Evolutionary conservation across 768 basidiomycete genomes (phyloP), one percentile per base, ranked within the genome.

Genomic region (Psilocybe tampanensis): DNA sequence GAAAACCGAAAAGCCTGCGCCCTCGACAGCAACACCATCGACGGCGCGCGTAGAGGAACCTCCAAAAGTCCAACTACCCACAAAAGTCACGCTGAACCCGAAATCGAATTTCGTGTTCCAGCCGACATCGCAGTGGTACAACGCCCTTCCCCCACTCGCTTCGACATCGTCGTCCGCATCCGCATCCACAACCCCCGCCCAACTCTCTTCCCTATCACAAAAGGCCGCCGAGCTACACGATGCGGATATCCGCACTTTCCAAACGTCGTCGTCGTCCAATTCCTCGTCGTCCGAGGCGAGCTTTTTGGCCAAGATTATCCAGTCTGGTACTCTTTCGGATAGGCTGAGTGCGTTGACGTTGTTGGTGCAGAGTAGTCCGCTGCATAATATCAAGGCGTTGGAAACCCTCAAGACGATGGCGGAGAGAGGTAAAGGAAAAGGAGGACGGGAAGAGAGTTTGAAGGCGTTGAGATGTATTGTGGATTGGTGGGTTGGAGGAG

Each of bases 401-500:
- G 92, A 93, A 54, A 81, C 80, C 2, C 72, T 98, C 53, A 85
- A 85, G 67, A 73, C 72, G 2, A 87, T 96, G 88, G 85, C 90
- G 1, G 90, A 91, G 66, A 75, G 81, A 33, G 88, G 89, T 0
- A 86, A 89, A 58, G 88, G 87, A 0, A 93, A 92, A 65, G 94
- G 93, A 39, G 92, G 93, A 2, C 81, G 95, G n/a, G 95, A 95
- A 49, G 95, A 98, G 75, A 87, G 90, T 63, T 70, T 97, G 43
- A 94, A 95, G 61, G 95, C 95, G 2, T 68, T 96, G 53, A 80
- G 95, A 42, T 96, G 95, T 59, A 80, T 99, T 56, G 88, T 92
- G 29, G 96, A 98, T 82, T 98, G 96, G 95, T 97, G 95, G 94
- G 83, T 90, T 44, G 95, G 94, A 29, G 95, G 95, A 21, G 94